These are phyloP conservation scores for Globisporangium nunn DNA, from an alignment of 352 stramenopile species.

Conservation along the genomic window DNA sequence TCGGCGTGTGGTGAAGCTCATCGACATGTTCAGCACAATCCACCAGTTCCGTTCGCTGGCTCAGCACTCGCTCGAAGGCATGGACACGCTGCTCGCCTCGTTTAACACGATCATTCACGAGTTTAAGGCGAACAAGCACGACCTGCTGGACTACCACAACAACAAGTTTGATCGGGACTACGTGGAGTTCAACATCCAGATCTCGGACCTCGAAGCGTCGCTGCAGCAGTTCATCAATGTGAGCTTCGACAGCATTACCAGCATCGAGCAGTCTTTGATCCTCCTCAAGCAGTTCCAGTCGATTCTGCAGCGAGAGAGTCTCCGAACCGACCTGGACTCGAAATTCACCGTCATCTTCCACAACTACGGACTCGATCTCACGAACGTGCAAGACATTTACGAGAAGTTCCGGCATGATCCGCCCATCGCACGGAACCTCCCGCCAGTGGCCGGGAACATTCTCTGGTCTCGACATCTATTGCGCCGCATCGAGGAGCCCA, in stretches of 20 bases:
- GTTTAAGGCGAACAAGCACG: constrained; percentile 74
- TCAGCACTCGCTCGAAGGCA: constrained; percentile 89
- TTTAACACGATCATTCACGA: constrained; percentile 82
- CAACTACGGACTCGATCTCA: constrained; percentile 86
- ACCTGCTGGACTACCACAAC: constrained; percentile 84
- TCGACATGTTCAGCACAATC: constrained; percentile 90
- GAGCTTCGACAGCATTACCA: constrained; percentile 85
- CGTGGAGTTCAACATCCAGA: constrained; percentile 92
- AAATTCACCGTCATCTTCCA: constrained; percentile 91
- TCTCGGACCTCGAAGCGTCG: constrained; percentile 79
- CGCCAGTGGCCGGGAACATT: constrained; percentile 83
- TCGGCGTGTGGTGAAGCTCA: constrained; percentile 83
- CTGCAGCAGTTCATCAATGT: constrained; percentile 90
- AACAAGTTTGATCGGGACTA: constrained; percentile 93
- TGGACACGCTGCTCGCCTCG: constrained; percentile 67
- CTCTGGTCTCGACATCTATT: constrained; percentile 81
- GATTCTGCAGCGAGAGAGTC: constrained; percentile 80
- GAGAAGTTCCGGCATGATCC: constrained; percentile 83
- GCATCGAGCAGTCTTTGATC: constrained; percentile 80
- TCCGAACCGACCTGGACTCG: constrained; percentile 76
- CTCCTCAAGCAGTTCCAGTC: constrained; percentile 86
- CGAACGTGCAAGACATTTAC: constrained; percentile 81
- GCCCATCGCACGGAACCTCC: constrained; percentile 70
- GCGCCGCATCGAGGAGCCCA: constrained; percentile 82
- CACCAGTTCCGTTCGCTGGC: constrained; percentile 88